Evolutionary conservation across 441 rosid genomes (phyloP).

Genomic region (Metrosideros polymorpha): DNA sequence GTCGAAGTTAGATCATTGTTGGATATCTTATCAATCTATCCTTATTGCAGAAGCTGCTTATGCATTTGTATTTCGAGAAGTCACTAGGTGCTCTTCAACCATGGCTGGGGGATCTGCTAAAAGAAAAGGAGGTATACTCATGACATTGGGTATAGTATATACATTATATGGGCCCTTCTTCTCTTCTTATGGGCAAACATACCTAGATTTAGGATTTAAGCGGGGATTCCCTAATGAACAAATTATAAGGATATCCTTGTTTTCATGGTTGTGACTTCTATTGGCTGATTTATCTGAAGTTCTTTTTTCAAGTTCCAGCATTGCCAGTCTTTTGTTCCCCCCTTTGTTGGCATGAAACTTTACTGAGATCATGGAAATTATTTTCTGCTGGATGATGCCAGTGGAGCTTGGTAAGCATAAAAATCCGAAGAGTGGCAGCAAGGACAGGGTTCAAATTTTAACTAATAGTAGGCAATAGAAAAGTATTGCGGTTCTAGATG

Average conservation of each 20-base stretch:
- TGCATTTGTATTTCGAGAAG: slow-evolving; percentile 88
- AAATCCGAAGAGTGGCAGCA: background rate
- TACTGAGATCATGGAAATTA: background rate
- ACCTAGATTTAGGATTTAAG: background rate
- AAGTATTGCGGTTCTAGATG: background rate
- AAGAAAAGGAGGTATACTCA: slow-evolving; percentile 68
- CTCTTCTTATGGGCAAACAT: background rate
- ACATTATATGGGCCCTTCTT: background rate
- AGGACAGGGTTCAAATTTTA: background rate
- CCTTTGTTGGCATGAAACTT: background rate
- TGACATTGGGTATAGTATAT: background rate
- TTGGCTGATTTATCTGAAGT: background rate
- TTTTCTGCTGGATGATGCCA: background rate
- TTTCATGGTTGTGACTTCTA: background rate
- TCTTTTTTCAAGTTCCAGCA: background rate
- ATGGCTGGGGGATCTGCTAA: slow-evolving; percentile 31
- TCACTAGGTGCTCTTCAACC: slow-evolving; percentile 17
- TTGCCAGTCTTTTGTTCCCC: background rate
- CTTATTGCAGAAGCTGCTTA: slow-evolving; percentile 50
- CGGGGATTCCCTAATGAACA: background rate
- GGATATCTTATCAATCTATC: background rate
- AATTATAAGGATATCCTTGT: background rate
- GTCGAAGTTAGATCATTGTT: background rate
- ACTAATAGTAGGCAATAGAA: background rate
- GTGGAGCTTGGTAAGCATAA: background rate